Conservation (phyloP, 1,284 basidiomycete genomes). For the Stereum hirsutum region DNA sequence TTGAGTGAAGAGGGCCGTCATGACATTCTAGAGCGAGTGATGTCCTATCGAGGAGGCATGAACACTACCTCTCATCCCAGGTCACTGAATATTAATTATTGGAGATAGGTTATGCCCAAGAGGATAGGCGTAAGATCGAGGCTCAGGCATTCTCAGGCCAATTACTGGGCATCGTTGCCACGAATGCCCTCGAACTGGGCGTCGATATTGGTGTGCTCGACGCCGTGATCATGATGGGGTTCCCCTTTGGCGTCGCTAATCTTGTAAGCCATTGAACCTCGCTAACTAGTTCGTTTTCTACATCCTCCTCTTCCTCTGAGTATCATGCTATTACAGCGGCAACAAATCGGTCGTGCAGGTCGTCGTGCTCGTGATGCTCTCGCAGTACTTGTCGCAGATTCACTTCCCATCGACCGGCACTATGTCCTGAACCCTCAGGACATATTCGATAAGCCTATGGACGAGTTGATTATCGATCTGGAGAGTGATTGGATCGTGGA, state of each 20-base stretch:
- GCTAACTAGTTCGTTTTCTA: no score
- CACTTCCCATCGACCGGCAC: slow-evolving; percentile 70
- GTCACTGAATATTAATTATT: background rate
- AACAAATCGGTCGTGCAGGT: slow-evolving; percentile 87
- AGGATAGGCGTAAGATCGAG: slow-evolving; percentile 83
- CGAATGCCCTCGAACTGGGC: slow-evolving; percentile 86
- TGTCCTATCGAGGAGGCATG: slow-evolving; percentile 74
- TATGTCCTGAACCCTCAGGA: slow-evolving; percentile 69
- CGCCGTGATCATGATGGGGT: slow-evolving; percentile 85
- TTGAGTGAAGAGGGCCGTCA: slow-evolving; percentile 67
- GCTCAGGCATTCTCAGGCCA: slow-evolving; percentile 80
- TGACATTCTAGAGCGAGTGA: slow-evolving; percentile 73
- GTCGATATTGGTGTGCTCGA: slow-evolving; percentile 87
- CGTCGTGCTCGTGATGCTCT: slow-evolving; percentile 77
- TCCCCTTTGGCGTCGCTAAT: slow-evolving; percentile 72
- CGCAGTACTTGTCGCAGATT: slow-evolving; percentile 71
- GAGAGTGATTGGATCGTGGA: slow-evolving; percentile 74
- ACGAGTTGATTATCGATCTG: slow-evolving; percentile 66
- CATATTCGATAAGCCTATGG: slow-evolving; percentile 53
- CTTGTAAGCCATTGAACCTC: slow-evolving; percentile 39
- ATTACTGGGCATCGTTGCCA: slow-evolving; percentile 82
- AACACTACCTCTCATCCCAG: background rate
- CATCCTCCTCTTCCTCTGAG: slow-evolving; percentile 4
- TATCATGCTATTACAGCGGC: slow-evolving; percentile 37
- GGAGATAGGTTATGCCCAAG: slow-evolving; percentile 43